Percentiles rank a stretch among this genome's conserved stretches.
Evolutionary conservation across 495 filamentous ascomycete genomes (phyloP).

Genomic region (Echria macrotheca): DNA sequence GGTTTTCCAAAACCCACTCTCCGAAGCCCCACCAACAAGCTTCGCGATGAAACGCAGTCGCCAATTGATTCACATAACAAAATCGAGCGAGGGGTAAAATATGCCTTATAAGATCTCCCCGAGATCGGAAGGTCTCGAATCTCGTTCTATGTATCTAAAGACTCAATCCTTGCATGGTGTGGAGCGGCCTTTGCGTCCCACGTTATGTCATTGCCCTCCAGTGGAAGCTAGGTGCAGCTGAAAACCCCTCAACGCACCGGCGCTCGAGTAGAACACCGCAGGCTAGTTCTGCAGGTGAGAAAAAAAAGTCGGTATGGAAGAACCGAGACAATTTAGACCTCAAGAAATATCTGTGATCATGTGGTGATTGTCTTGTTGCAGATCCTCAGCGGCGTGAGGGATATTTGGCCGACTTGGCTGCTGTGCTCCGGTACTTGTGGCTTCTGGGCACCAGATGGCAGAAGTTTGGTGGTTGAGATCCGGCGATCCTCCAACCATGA

Average conservation of each 20-base stretch:
- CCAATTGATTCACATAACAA: no score
- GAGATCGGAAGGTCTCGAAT: no score
- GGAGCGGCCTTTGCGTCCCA: neutral
- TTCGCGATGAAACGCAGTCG: no score
- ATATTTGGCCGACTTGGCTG: constrained; percentile 18
- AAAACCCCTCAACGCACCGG: constrained; percentile 12
- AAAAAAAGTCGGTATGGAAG: neutral
- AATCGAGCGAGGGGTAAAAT: no score
- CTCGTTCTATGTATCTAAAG: no score
- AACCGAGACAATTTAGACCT: neutral
- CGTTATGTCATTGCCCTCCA: constrained; percentile 12
- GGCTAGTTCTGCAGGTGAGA: no score
- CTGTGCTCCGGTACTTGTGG: neutral
- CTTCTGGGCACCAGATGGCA: neutral
- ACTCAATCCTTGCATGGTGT: no score
- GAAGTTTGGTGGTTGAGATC: neutral
- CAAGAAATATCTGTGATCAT: neutral
- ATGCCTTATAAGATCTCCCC: no score
- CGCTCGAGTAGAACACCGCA: no score
- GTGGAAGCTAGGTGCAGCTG: neutral
- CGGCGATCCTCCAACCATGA: neutral
- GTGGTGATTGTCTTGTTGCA: constrained; percentile 1
- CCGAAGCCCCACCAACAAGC: no score
- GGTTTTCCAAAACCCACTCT: no score
- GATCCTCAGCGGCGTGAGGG: constrained; percentile 10